Evolutionary conservation across 106 monocot species (phyloP).

Genomic region (Apostasia shenzhenica): DNA sequence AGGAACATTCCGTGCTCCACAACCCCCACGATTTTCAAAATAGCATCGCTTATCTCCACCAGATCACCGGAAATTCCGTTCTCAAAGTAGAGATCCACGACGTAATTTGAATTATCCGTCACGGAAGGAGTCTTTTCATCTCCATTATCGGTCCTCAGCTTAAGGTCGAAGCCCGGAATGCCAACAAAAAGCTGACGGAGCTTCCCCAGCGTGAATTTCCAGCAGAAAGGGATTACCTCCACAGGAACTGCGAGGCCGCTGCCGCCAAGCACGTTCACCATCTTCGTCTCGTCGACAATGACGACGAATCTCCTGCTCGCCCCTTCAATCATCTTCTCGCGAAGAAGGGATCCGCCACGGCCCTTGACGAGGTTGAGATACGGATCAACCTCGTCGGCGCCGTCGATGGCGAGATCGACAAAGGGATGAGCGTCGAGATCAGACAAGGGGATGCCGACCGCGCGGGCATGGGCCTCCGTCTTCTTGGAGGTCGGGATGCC

Average conservation of each 20-base stretch:
- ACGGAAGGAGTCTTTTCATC: slow-evolving; percentile 30
- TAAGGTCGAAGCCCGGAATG: slow-evolving; percentile 32
- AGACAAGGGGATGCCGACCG: slow-evolving; percentile 55
- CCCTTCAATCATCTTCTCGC: slow-evolving; percentile 96
- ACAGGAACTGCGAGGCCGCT: slow-evolving; percentile 63
- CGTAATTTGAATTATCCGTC: slow-evolving; percentile 79
- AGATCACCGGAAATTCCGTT: slow-evolving; percentile 63
- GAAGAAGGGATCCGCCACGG: slow-evolving; percentile 71
- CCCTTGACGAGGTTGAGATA: slow-evolving; percentile 81
- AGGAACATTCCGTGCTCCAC: slow-evolving; percentile 98
- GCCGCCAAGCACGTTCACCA: slow-evolving; percentile 51
- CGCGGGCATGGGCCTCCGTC: slow-evolving; percentile 55
- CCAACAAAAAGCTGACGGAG: slow-evolving; percentile 30
- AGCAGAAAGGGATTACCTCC: slow-evolving; percentile 65
- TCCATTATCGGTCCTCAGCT: slow-evolving; percentile 28
- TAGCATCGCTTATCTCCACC: slow-evolving; percentile 40
- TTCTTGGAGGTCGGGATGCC: slow-evolving; percentile 78
- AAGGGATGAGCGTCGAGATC: slow-evolving; percentile 40
- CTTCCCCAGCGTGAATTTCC: slow-evolving; percentile 28
- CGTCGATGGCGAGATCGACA: slow-evolving; percentile 84
- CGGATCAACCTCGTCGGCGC: slow-evolving; percentile 89
- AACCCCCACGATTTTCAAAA: slow-evolving; percentile 71
- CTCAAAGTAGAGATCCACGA: slow-evolving; percentile 74
- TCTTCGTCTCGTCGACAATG: slow-evolving; percentile 77
- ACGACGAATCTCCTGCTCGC: slow-evolving; percentile 62